Evolutionary conservation across 2,329 filamentous ascomycete genomes (phyloP), one percentile per base, ranked within the genome.

Genomic region (Colletotrichum musicola): DNA sequence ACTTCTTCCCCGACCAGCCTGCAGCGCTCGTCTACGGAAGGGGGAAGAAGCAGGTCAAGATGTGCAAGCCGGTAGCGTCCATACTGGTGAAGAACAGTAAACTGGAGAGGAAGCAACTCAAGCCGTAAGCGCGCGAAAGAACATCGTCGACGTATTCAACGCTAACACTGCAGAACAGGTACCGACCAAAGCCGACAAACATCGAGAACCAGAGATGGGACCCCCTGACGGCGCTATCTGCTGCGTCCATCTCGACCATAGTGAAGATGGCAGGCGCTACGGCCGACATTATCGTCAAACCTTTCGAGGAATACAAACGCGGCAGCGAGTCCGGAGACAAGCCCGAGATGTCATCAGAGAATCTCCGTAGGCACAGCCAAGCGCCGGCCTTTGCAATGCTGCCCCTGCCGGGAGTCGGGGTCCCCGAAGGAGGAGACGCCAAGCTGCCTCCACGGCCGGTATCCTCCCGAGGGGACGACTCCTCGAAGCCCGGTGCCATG

Each of bases 41-140:
- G 16, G 55, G 66, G 0, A 61, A 66, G 25, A 50, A 65, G 0
- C 57, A 87, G 20, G 67, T 69, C 44, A 69, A 66, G 62, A 69
- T 69, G 63, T 66, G 67, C 40, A 53, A 54, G 14, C 57, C 67
- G 9, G 53, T 62, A 6, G 56, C 67, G 20, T 66, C 67, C 27
- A 62, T 69, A 7, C 20, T 69, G 44, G 50, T 62, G 13, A 66
- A 69, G 22, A 66, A 61, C n/a, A 56, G 53, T 7, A 69, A 62
- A 13, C 14, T 67, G 16, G 60, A 68, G 25, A 59, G 50, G 30
- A 55, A 60, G 30, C 59, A 57, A 16, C 64, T 68, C n/a, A 63
- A 63, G 9, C 53, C 54, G 67, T 67, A 20, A n/a, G 63, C 38
- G 9, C 1, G 22, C n/a, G n/a, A 44, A n/a, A 4, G 4, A 1